Percentiles rank a stretch among this genome's conserved stretches.
phyloP scores from a whole-genome alignment of 805 yeast species.

The Suhomyces emberorum region DNA sequence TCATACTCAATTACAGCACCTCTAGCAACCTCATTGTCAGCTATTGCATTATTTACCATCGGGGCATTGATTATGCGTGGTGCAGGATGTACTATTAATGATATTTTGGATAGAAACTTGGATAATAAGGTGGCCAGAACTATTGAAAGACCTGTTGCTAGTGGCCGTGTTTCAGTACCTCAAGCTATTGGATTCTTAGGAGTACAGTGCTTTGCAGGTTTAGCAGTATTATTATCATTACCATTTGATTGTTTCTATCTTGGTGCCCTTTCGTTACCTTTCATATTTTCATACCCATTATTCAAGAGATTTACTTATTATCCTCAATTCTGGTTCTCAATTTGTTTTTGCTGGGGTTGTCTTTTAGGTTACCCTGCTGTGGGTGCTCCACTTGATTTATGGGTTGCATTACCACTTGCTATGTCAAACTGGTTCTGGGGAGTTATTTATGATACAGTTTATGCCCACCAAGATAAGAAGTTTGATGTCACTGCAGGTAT shows the following conservation, averaged over 20 bases:
- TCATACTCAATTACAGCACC: conserved; percentile 74
- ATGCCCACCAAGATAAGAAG: conserved; percentile 94
- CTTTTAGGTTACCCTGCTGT: conserved; percentile 93
- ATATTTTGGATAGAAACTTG: conserved; percentile 75
- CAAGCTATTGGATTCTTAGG: conserved; percentile 72
- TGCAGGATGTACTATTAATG: conserved; percentile 96
- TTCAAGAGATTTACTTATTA: conserved; percentile 94
- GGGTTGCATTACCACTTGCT: conserved; percentile 76
- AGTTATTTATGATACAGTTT: conserved; percentile 92
- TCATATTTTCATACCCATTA: conserved; percentile 85
- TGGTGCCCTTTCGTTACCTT: conserved; percentile 76
- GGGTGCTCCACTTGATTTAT: conserved; percentile 71
- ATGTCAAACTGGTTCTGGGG: conserved; percentile 84
- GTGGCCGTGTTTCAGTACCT: conserved; percentile 68
- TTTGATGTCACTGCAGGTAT: conserved; percentile 90
- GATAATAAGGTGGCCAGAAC: conserved; percentile 88
- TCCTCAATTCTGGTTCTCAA: conserved; percentile 81
- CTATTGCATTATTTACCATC: conserved; percentile 66
- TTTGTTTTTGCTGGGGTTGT: conserved; percentile 94
- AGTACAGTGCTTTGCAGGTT: conserved; percentile 71
- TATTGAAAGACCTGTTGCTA: conserved; percentile 86
- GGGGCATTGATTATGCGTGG: conserved; percentile 95
- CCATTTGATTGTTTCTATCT: conserved; percentile 80
- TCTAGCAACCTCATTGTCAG: conserved; percentile 54
- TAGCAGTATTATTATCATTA: conserved; percentile 63